Evolutionary conservation across 768 basidiomycete genomes (phyloP), one percentile per base, ranked within the genome.

Genomic region (Hygrocybe coccinea): DNA sequence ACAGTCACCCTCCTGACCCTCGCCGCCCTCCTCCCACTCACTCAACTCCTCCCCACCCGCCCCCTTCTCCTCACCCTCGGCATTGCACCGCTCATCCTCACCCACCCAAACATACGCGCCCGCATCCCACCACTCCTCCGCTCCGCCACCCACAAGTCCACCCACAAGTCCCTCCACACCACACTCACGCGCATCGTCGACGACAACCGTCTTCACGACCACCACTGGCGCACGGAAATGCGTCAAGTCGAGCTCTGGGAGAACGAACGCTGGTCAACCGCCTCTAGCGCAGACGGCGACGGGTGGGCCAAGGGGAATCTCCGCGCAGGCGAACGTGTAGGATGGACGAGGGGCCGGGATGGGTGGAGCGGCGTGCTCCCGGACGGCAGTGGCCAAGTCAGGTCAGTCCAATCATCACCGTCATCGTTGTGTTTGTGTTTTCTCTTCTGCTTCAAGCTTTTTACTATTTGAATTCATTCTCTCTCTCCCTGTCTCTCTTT

Each of bases 161-260:
- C 59, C 39, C 8, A 48, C 56, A 35, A 39, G 17, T 7, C 24
- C 15, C 53, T 51, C 56, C 56, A 55, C 47, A 62, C 29, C 60
- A 61, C 56, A 71, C 36, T 71, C 15, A 73, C 74, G 54, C 72
- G 77, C 5, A 41, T 83, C 1, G 62, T 84, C 19, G 86, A 91
- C 60, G 74, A 92, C 59, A 86, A 91, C 58, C 74, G 71, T 10
- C 76, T 92, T 2, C 73, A 76, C 5, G 86, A 90, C 62, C 69
- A 64, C 25, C 81, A 80, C 43, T 91, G 88, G 87, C 72, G 69
- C 0, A 74, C 84, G 2, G 81, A 86, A 64, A 76, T 85, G 70
- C 67, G 80, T 5, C 79, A 83, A 34, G 87, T 91, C 14, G 86
- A 89, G 67, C 65, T 91, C 21, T 91, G 81, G 75, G 90, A 92